Percentiles rank a stretch among this genome's conserved stretches.
Conservation (phyloP, 2,329 filamentous ascomycete genomes). For the Penicillium sclerotigenum region DNA sequence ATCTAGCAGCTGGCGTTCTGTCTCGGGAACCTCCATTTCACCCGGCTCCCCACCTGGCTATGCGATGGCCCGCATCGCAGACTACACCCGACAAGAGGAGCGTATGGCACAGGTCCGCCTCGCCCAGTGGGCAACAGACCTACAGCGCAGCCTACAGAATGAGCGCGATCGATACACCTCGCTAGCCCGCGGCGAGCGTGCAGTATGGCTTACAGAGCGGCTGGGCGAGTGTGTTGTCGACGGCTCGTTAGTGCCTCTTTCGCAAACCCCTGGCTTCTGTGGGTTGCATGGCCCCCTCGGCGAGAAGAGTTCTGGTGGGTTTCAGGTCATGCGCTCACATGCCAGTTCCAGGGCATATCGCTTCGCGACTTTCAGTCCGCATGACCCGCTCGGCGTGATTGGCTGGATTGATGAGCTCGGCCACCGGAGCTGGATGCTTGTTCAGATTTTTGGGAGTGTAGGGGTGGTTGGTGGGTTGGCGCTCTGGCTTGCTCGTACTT, state of each 20-base stretch:
- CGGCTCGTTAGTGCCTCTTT: slow-evolving; percentile 58
- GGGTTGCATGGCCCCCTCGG: slow-evolving; percentile 21
- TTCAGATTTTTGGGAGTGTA: slow-evolving; percentile 72
- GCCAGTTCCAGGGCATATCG: slow-evolving; percentile 32
- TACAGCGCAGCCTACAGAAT: slow-evolving; percentile 71
- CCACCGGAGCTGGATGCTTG: slow-evolving; percentile 61
- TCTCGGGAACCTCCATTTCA: slow-evolving; percentile 24
- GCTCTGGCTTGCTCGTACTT: slow-evolving; percentile 55
- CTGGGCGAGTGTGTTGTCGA: slow-evolving; percentile 66
- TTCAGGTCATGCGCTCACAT: slow-evolving; percentile 25
- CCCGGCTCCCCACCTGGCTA: slow-evolving; percentile 46
- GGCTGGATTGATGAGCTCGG: slow-evolving; percentile 65
- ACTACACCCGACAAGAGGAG: slow-evolving; percentile 60
- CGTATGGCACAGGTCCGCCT: slow-evolving; percentile 65
- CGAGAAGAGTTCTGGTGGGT: slow-evolving; percentile 24
- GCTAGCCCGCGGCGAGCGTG: slow-evolving; percentile 60
- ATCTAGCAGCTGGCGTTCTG: slow-evolving; percentile 9
- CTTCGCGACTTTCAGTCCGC: slow-evolving; percentile 47
- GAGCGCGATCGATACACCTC: slow-evolving; percentile 68
- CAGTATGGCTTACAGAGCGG: slow-evolving; percentile 65
- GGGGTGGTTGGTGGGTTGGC: slow-evolving; percentile 71
- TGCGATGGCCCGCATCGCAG: slow-evolving; percentile 59
- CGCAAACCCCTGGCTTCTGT: slow-evolving; percentile 35
- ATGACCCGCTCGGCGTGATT: slow-evolving; percentile 78
- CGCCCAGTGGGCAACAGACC: slow-evolving; percentile 76